Conservation (phyloP, 352 stramenopile genomes). For the Phytophthora litchii region DNA sequence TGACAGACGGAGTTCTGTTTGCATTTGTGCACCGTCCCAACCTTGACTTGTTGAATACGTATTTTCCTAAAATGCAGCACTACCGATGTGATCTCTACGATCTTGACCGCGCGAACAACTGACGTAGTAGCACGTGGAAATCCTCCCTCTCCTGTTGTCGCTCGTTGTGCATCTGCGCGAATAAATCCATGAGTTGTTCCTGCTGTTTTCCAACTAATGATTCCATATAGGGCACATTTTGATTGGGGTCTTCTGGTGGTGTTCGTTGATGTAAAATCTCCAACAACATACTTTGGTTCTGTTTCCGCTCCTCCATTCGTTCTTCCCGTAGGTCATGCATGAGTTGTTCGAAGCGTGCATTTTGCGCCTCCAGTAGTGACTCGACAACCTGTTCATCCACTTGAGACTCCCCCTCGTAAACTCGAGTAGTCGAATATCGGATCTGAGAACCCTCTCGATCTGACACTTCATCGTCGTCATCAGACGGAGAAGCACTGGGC, state of each 20-base stretch:
- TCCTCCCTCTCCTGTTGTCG: slow-evolving; percentile 43
- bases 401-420: slow-evolving; percentile 10
- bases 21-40: slow-evolving; percentile 3
- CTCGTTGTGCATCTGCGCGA: slow-evolving; percentile 43
- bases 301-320: slow-evolving; percentile 38
- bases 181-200: slow-evolving; percentile 46
- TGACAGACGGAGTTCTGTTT: too few relatives aligned
- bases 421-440: neutral
- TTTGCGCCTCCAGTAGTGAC: slow-evolving; percentile 36
- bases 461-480: slow-evolving; percentile 33
- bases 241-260: slow-evolving; percentile 21
- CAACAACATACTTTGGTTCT: slow-evolving; percentile 43
- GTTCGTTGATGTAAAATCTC: slow-evolving; percentile 38
- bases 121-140: slow-evolving; percentile 35
- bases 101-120: slow-evolving; percentile 21
- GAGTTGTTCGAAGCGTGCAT: slow-evolving; percentile 39
- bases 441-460: slow-evolving; percentile 18
- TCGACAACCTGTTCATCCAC: slow-evolving; percentile 38
- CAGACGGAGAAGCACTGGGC: slow-evolving; percentile 15
- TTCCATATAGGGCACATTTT: slow-evolving; percentile 34
- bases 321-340: slow-evolving; percentile 40
- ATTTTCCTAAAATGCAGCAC: slow-evolving; percentile 11
- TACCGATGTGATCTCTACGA: slow-evolving; percentile 17
- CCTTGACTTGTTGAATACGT: too few relatives aligned
- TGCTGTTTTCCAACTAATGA: slow-evolving; percentile 40